These are phyloP conservation scores for Tylopilus vinaceipallidus DNA, from an alignment of 768 basidiomycete species.

Conservation along the genomic window DNA sequence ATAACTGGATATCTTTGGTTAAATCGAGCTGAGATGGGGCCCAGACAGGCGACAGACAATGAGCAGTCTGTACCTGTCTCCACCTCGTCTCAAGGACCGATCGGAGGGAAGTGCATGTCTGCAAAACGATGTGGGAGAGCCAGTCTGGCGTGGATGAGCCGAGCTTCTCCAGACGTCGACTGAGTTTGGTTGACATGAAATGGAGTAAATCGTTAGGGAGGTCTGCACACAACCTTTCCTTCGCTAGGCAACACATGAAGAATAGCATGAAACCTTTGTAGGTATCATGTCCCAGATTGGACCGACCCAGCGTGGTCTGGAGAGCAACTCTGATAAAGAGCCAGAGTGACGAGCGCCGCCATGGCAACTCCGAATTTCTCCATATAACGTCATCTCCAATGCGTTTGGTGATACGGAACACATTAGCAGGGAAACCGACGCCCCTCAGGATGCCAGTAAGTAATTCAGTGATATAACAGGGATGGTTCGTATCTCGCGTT, in stretches of 20 bases:
- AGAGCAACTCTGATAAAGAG: slow-evolving; percentile 46
- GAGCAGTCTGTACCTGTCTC: slow-evolving; percentile 29
- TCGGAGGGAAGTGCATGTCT: slow-evolving; percentile 17
- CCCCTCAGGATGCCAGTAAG: slow-evolving; percentile 47
- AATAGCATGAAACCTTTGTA: slow-evolving; percentile 38
- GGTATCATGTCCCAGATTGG: slow-evolving; percentile 3
- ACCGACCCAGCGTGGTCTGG: slow-evolving; percentile 35
- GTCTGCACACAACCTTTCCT: not conserved
- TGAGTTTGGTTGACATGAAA: slow-evolving; percentile 37
- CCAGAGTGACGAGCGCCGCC: slow-evolving; percentile 53
- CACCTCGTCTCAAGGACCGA: slow-evolving; percentile 34
- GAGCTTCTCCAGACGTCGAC: slow-evolving; percentile 39
- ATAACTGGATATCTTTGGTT: slow-evolving; percentile 31
- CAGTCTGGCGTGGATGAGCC: slow-evolving; percentile 12
- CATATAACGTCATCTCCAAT: slow-evolving; percentile 48
- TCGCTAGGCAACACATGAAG: slow-evolving; percentile 22
- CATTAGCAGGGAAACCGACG: slow-evolving; percentile 30
- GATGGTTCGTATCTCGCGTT: slow-evolving; percentile 39
- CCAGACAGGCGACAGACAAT: slow-evolving; percentile 32
- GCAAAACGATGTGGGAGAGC: slow-evolving; percentile 9
- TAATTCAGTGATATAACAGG: slow-evolving; percentile 48
- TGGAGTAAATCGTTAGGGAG: slow-evolving; percentile 36
- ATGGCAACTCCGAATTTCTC: slow-evolving; percentile 37
- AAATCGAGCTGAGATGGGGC: slow-evolving; percentile 28
- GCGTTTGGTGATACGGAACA: slow-evolving; percentile 38